Percentiles rank a stretch among this genome's conserved stretches.
These are phyloP conservation scores for Teratosphaeria gauchensis DNA, from an alignment of 2,329 filamentous ascomycete species.

Conservation along the genomic window DNA sequence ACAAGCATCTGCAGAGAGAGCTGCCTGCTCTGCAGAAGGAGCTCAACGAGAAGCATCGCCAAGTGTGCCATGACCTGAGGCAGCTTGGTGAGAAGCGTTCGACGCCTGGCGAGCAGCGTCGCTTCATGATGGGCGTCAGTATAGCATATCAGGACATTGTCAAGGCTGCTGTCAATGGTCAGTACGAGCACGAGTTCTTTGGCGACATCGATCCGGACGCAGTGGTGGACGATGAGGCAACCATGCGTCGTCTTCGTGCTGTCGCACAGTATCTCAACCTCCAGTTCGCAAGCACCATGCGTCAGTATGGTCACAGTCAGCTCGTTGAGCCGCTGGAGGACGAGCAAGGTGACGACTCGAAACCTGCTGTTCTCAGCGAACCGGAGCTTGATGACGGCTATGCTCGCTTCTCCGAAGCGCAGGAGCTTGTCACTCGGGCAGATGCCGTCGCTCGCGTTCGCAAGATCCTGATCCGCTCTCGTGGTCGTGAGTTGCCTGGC, in stretches of 20 bases:
- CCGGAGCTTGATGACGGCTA: slow-evolving; percentile 7
- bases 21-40: slow-evolving; percentile 27
- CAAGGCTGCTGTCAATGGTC: slow-evolving; percentile 41
- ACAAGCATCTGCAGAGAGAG: slow-evolving; percentile 26
- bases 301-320: slow-evolving; percentile 31
- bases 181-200: slow-evolving; percentile 46
- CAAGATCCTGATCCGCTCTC: slow-evolving; percentile 42
- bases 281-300: slow-evolving; percentile 40
- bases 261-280: slow-evolving; percentile 43
- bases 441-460: slow-evolving; percentile 46
- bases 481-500: slow-evolving; percentile 51
- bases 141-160: slow-evolving; percentile 37
- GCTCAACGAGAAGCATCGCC: slow-evolving; percentile 19
- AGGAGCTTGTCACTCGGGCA: slow-evolving; percentile 20
- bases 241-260: slow-evolving; percentile 39
- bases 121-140: slow-evolving; percentile 40
- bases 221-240: slow-evolving; percentile 24
- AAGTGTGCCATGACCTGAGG: slow-evolving; percentile 26
- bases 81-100: slow-evolving; percentile 42
- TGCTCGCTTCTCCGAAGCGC: slow-evolving; percentile 7
- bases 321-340: slow-evolving; percentile 22
- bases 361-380: slow-evolving; percentile 3
- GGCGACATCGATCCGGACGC: slow-evolving; percentile 12
- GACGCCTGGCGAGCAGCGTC: slow-evolving; percentile 39
- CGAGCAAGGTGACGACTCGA: slow-evolving; percentile 2